Conservation (phyloP, 352 stramenopile genomes). For the Aphanomyces cochlioides region DNA sequence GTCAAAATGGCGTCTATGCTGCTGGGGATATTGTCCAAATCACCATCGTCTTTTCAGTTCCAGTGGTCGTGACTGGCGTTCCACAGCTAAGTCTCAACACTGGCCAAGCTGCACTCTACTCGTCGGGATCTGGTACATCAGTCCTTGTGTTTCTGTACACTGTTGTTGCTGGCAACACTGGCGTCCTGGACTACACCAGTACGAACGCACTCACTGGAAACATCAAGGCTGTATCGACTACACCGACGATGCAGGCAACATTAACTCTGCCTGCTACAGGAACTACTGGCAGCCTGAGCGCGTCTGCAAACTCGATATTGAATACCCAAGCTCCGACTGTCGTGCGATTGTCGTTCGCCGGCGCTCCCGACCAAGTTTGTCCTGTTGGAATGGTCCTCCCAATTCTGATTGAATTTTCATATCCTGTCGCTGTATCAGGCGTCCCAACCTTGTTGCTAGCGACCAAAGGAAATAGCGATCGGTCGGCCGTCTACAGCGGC, state of each 20-base stretch:
- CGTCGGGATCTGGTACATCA: conserved; percentile 29
- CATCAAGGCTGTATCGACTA: conserved; percentile 49
- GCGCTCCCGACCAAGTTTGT: conserved; percentile 34
- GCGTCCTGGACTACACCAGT: conserved; percentile 41
- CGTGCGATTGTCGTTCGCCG: conserved; percentile 33
- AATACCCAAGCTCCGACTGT: conserved; percentile 44
- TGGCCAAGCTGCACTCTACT: conserved; percentile 17
- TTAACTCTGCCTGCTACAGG: conserved; percentile 39
- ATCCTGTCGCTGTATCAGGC: conserved; percentile 39
- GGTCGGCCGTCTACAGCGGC: conserved; percentile 44
- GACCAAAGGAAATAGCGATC: conserved; percentile 37
- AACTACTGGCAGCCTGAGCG: conserved; percentile 40
- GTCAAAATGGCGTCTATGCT: conserved; percentile 37
- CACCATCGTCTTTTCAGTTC: conserved; percentile 19
- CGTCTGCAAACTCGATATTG: conserved; percentile 39
- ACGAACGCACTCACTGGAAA: conserved; percentile 35
- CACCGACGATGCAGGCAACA: conserved; percentile 36
- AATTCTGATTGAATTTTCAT: conserved; percentile 52
- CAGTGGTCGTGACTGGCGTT: neutral
- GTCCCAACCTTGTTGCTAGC: conserved; percentile 39
- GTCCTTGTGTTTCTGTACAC: conserved; percentile 46
- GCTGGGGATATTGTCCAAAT: conserved; percentile 40
- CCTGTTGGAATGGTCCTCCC: conserved; percentile 39
- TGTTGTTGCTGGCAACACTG: conserved; percentile 39
- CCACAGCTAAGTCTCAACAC: conserved; percentile 11